Percentiles rank a stretch among this genome's conserved stretches.
phyloP scores from a whole-genome alignment of 2,329 filamentous ascomycete genomes.

The Nemania sp. region DNA sequence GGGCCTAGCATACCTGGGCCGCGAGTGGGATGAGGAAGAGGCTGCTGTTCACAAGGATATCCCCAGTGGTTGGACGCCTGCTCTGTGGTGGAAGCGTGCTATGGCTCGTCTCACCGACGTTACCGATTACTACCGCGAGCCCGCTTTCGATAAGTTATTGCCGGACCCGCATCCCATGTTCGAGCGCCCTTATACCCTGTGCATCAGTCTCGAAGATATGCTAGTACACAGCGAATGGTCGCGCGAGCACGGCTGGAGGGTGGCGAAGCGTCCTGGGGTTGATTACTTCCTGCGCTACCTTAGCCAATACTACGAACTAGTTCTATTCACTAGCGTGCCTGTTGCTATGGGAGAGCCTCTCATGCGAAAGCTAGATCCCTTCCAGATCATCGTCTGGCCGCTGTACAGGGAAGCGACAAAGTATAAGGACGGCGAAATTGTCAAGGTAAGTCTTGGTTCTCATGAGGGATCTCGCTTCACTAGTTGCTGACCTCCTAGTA shows the following conservation, averaged over 20 bases:
- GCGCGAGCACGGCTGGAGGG: slow-evolving; percentile 92
- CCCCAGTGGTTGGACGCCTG: slow-evolving; percentile 82
- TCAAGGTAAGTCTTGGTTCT: slow-evolving; percentile 76
- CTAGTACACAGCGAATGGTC: slow-evolving; percentile 96
- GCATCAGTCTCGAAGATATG: slow-evolving; percentile 92
- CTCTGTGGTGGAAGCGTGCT: slow-evolving; percentile 83
- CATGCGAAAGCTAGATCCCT: slow-evolving; percentile 93
- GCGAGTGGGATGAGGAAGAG: slow-evolving; percentile 89
- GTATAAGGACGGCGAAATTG: slow-evolving; percentile 94
- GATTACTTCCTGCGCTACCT: slow-evolving; percentile 98
- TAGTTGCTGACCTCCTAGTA: slow-evolving; percentile 53
- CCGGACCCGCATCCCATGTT: slow-evolving; percentile 83
- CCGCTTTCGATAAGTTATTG: slow-evolving; percentile 91
- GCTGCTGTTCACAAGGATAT: slow-evolving; percentile 75
- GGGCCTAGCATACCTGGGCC: slow-evolving; percentile 80
- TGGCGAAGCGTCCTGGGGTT: slow-evolving; percentile 92
- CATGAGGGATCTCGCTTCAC: not conserved
- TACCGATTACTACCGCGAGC: slow-evolving; percentile 94
- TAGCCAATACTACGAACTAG: slow-evolving; percentile 97
- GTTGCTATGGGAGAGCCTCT: slow-evolving; percentile 87
- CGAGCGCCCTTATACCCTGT: slow-evolving; percentile 90
- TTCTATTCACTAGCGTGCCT: slow-evolving; percentile 92
- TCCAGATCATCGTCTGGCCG: slow-evolving; percentile 94
- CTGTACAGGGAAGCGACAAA: slow-evolving; percentile 96
- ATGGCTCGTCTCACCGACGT: slow-evolving; percentile 80